phyloP scores from a whole-genome alignment of 2,329 filamentous ascomycete species.

The Annulohypoxylon truncatum region DNA sequence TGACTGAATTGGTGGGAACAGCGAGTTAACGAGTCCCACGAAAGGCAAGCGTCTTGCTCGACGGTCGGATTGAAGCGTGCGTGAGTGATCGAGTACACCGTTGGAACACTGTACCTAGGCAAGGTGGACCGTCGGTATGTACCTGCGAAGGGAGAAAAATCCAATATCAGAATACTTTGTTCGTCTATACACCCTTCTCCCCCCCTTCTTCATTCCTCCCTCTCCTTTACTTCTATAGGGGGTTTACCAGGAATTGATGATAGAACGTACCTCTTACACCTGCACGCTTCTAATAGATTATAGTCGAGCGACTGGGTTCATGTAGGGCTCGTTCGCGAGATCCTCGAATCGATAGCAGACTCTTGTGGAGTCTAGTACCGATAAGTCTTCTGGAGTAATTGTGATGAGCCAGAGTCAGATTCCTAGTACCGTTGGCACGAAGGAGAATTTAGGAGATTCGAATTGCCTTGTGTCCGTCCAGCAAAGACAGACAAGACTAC shows the following conservation, averaged over 20 bases:
- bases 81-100: conserved; percentile 56
- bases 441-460: conserved; percentile 42
- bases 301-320: conserved; percentile 48
- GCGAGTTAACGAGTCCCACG: conserved; percentile 75
- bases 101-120: conserved; percentile 45
- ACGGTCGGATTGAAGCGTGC: conserved; percentile 57
- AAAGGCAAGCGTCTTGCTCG: conserved; percentile 55
- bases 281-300: conserved; percentile 49
- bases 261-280: conserved; percentile 52
- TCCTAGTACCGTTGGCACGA: conserved; percentile 49
- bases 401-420: conserved; percentile 51
- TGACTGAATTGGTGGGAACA: conserved; percentile 64
- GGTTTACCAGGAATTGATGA: not conserved
- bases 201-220: not conserved
- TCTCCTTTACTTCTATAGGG: not conserved
- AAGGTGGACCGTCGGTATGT: conserved; percentile 55
- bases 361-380: conserved; percentile 50
- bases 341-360: conserved; percentile 52
- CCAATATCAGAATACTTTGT: conserved; percentile 46
- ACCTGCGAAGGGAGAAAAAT: conserved; percentile 53
- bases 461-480: conserved; percentile 39
- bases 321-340: conserved; percentile 49
- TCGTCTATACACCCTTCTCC: conserved; percentile 11
- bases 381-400: conserved; percentile 49
- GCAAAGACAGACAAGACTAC: conserved; percentile 43